Evolutionary conservation across 306 rosid species (phyloP).

Genomic region (Rosa lucieae): DNA sequence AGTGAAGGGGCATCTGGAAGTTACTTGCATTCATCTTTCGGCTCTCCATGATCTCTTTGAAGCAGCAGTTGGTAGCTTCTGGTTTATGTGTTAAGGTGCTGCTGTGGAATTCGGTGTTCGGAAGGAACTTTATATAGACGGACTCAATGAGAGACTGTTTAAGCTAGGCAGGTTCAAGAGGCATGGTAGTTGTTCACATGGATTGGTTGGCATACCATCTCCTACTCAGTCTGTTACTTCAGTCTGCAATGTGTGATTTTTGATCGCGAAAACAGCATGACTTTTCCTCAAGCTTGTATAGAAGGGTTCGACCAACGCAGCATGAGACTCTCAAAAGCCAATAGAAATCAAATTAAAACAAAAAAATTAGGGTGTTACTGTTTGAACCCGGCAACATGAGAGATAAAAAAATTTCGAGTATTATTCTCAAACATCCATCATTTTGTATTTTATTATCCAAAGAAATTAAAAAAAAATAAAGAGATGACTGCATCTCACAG

Average conservation of each 20-base stretch:
- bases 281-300: background rate
- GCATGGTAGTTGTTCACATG: slow-evolving; percentile 57
- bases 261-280: slow-evolving; percentile 10
- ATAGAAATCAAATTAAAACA: background rate
- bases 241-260: slow-evolving; percentile 16
- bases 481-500: too few species aligned
- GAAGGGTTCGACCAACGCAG: background rate
- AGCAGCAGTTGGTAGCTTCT: background rate
- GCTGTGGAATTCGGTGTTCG: background rate
- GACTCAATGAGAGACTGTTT: background rate
- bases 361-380: too few species aligned
- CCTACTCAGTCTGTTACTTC: slow-evolving; percentile 4
- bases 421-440: too few species aligned
- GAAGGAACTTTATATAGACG: background rate
- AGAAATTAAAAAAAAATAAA: too few species aligned
- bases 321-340: background rate
- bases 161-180: slow-evolving; percentile 27
- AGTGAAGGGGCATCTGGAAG: slow-evolving; percentile 86
- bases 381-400: too few species aligned
- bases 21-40: slow-evolving; percentile 22
- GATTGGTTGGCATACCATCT: slow-evolving; percentile 66
- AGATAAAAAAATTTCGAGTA: too few species aligned
- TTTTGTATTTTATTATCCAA: too few species aligned
- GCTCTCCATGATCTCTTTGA: slow-evolving; percentile 39
- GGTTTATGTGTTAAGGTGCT: background rate